phyloP scores from a whole-genome alignment of 2,329 filamentous ascomycete genomes.

The Fusarium armeniacum region DNA sequence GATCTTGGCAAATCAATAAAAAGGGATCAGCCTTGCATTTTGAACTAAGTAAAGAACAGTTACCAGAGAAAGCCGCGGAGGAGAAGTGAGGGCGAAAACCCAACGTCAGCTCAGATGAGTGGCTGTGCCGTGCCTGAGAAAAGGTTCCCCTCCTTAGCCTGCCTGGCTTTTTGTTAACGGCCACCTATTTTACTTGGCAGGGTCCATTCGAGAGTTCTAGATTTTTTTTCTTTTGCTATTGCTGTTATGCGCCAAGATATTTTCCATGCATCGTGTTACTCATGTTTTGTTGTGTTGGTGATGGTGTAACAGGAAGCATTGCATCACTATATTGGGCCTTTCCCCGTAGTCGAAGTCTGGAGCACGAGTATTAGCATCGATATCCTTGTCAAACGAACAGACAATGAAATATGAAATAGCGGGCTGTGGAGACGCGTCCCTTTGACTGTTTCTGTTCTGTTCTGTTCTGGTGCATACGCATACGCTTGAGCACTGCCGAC shows the following conservation, averaged over 20 bases:
- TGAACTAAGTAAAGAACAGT: constrained; percentile 1
- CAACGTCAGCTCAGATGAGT: constrained; percentile 49
- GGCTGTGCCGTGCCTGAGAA: constrained; percentile 31
- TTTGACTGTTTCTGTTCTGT: background rate
- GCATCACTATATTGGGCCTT: constrained; percentile 2
- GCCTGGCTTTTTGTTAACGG: constrained; percentile 4
- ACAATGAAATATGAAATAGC: constrained; percentile 1
- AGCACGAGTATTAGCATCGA: background rate
- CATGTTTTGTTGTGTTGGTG: constrained; percentile 6
- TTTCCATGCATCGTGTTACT: background rate
- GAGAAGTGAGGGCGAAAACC: constrained; percentile 39
- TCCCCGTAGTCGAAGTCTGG: constrained; percentile 11
- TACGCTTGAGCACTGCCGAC: constrained; percentile 41
- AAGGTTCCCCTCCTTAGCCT: background rate
- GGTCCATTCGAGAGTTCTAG: constrained; percentile 28
- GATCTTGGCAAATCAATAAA: constrained; percentile 12
- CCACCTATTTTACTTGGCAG: constrained; percentile 34
- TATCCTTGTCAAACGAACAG: constrained; percentile 10
- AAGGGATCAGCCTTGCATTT: constrained; percentile 23
- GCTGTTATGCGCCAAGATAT: constrained; percentile 14
- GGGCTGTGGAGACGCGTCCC: constrained; percentile 41
- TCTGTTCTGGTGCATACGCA: background rate
- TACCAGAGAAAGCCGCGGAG: background rate
- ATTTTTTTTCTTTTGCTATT: background rate
- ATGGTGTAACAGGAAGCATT: constrained; percentile 1